A percentile compares a stretch with the other conserved stretches of the same genome.
phyloP scores from a whole-genome alignment of 1,139 yeast species.

The Kluyveromyces marxianus region DNA sequence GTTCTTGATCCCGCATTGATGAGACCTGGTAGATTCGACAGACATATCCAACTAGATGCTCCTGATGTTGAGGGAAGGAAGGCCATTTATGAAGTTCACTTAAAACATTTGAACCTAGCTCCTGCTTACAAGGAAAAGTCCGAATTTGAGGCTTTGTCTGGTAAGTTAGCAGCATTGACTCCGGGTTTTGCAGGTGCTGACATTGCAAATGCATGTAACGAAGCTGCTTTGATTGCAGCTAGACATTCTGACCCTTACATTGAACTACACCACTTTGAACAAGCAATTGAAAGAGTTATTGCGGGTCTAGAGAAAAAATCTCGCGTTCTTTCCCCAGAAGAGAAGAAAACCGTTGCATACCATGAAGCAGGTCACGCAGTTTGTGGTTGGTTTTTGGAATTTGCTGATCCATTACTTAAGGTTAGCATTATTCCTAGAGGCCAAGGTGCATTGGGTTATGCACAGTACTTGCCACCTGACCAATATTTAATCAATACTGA shows the following conservation, averaged over 20 bases:
- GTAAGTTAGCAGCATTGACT: conserved; percentile 87
- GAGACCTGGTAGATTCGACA: conserved; percentile 96
- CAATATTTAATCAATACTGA: conserved; percentile 71
- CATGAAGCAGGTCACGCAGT: conserved; percentile 99
- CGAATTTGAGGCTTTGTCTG: conserved; percentile 53
- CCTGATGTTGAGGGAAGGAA: conserved; percentile 94
- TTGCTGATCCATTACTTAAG: conserved; percentile 87
- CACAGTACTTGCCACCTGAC: conserved; percentile 94
- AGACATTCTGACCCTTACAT: conserved; percentile 67
- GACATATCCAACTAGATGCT: conserved; percentile 84
- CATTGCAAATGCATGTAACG: conserved; percentile 93
- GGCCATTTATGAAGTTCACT: conserved; percentile 81
- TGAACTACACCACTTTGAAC: conserved; percentile 74
- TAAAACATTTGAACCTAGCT: conserved; percentile 53
- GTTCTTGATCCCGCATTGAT: conserved; percentile 84
- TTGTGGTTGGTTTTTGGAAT: conserved; percentile 89
- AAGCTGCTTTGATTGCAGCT: conserved; percentile 95
- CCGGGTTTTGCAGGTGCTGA: conserved; percentile 99
- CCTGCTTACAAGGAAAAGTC: conserved; percentile 14
- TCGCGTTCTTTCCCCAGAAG: conserved; percentile 72
- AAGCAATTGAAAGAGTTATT: conserved; percentile 93
- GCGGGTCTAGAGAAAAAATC: conserved; percentile 94
- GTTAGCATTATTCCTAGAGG: conserved; percentile 97
- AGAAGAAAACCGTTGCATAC: conserved; percentile 84
- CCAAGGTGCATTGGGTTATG: conserved; percentile 95